A percentile compares a stretch with the other conserved stretches of the same genome.
Conservation (phyloP, 768 basidiomycete species). For the Pleurotus sapidus region DNA sequence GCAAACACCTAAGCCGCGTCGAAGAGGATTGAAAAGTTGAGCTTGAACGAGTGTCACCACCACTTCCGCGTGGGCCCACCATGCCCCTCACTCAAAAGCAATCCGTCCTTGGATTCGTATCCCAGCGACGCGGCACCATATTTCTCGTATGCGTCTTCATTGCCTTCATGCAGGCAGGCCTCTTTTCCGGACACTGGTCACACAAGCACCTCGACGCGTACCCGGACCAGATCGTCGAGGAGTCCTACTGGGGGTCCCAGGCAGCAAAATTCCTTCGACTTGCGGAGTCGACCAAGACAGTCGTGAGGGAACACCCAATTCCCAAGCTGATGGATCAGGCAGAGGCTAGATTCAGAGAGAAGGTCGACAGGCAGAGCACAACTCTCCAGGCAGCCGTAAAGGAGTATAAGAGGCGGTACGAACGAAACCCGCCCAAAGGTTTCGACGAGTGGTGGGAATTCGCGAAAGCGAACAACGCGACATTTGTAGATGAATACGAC, state of each 20-base stretch:
- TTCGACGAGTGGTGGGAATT: constrained; percentile 92
- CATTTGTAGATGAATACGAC: constrained; percentile 90
- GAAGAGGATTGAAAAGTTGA: not conserved
- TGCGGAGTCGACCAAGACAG: constrained; percentile 5
- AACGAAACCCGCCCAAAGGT: constrained; percentile 78
- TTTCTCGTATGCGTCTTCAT: constrained; percentile 40
- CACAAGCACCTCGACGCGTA: constrained; percentile 16
- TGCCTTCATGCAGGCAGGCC: constrained; percentile 49
- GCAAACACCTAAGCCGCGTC: too few species aligned
- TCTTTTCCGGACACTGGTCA: constrained; percentile 36
- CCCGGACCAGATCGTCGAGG: constrained; percentile 11
- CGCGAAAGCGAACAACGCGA: constrained; percentile 65
- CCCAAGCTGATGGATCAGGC: constrained; percentile 81
- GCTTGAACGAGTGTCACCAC: not conserved
- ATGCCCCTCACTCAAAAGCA: constrained; percentile 2
- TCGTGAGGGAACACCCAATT: constrained; percentile 66
- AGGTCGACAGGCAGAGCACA: constrained; percentile 74
- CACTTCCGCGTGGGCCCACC: not conserved
- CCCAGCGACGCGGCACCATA: constrained; percentile 29
- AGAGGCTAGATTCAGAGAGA: constrained; percentile 62
- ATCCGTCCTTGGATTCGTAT: constrained; percentile 1
- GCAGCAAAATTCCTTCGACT: constrained; percentile 11
- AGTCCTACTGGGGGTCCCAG: constrained; percentile 17
- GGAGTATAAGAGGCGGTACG: constrained; percentile 81
- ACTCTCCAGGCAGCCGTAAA: constrained; percentile 74